Base-by-base conservation (phyloP, 1,139 yeast genomes). In the Candida sp. region DNA sequence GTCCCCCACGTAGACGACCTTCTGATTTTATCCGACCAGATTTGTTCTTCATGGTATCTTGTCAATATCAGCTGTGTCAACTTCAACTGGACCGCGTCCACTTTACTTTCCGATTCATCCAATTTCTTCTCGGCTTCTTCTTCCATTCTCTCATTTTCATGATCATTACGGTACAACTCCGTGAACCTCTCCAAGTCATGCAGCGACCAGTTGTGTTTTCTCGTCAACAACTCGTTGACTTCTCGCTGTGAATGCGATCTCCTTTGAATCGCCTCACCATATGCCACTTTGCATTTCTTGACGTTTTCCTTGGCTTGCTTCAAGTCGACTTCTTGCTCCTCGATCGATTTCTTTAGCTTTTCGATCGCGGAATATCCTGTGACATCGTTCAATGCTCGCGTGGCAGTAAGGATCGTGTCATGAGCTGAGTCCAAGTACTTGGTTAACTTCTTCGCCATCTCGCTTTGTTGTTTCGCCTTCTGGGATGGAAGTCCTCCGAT, bases 1-100 rank as follows among this genome's bases (percentile, higher is more conserved):
- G 99, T 94, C 1, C 98, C 99, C 96, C 97, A 96, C 0, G 99
- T 93, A 7, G 97, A 90, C 2, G 96, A 92, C 54, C 96, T 80
- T 56, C 99, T 76, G 54, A 94, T 94, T 67, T 93, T 93, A 69
- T 96, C 99, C 4, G 97, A 90, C 99, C 99, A 96, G 4, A 94
- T 86, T 69, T 96, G 99, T 63, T 96, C 99, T 64, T 96, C 99
- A 57, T 94, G 97, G 62, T 96, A 96, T 58, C 98, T 73, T 1
- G 94, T 85, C 60, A 93, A 76, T 34, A 96, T 94, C 59, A 90
- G 86, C 54, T 86, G 86, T 5, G 93, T 86, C 44, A 93, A 71
- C 54, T 80, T 82, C 44, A 84, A 78, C 58, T 89, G 96, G 6
- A 88, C 70, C 3, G 85, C 84, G 54, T 93, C 98, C 38, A 88